These are phyloP conservation scores for Calonectria hongkongensis DNA, from an alignment of 2,329 filamentous ascomycete genomes.

Conservation along the genomic window DNA sequence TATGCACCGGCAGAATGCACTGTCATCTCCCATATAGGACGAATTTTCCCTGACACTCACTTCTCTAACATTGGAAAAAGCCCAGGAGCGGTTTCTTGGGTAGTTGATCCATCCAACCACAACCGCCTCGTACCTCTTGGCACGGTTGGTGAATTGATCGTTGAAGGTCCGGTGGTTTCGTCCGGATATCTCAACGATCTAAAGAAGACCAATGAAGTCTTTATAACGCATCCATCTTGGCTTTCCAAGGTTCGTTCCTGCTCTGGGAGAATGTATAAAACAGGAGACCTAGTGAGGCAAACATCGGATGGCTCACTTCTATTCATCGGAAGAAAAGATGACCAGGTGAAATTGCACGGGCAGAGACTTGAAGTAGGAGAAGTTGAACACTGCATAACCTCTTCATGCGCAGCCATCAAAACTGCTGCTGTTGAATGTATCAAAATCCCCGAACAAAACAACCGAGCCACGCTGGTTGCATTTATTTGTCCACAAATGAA, in stretches of 20 bases:
- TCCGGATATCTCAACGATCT: conserved; percentile 1
- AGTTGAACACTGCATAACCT: conserved; percentile 3
- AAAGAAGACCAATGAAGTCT: conserved; percentile 7
- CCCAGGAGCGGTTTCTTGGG: conserved; percentile 9
- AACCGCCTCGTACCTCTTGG: conserved; percentile 15
- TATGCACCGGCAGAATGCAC: conserved; percentile 8
- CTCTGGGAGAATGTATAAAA: conserved; percentile 1
- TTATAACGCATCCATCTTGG: neutral
- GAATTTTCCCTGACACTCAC: neutral
- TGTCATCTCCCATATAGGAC: conserved; percentile 6
- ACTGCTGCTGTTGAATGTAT: conserved; percentile 10
- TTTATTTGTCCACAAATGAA: conserved; percentile 1
- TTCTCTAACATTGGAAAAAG: neutral
- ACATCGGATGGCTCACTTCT: neutral
- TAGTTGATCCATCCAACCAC: neutral
- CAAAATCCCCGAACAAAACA: conserved; percentile 15
- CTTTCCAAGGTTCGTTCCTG: neutral
- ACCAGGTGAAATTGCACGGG: conserved; percentile 9
- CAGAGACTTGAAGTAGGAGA: conserved; percentile 17
- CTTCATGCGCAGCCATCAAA: neutral
- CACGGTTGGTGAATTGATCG: conserved; percentile 4
- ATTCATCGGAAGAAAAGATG: conserved; percentile 18
- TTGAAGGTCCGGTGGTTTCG: neutral
- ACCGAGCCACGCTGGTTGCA: neutral
- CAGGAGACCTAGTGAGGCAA: conserved; percentile 1